These are phyloP conservation scores for Phytophthora citrophthora DNA, from an alignment of 352 stramenopile genomes.

Conservation along the genomic window DNA sequence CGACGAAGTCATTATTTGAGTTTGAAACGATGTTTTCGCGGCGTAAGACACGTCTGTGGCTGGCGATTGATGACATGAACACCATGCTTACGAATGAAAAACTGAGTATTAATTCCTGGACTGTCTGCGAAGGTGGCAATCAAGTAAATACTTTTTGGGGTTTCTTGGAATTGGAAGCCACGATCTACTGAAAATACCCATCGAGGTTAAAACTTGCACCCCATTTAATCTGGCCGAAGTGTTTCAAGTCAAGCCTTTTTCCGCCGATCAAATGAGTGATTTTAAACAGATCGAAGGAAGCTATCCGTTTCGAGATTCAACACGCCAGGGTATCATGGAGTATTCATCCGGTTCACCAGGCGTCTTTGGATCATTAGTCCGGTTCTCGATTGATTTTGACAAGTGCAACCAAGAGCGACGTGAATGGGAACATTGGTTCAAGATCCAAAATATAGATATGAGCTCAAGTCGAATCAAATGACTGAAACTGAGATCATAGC, in stretches of 20 bases:
- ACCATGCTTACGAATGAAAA: conserved; percentile 20
- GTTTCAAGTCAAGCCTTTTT: conserved; percentile 23
- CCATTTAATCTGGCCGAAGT: conserved; percentile 19
- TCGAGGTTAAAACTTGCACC: too few relatives aligned
- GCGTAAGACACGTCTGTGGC: not conserved
- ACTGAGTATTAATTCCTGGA: conserved; percentile 15
- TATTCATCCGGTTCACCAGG: conserved; percentile 28
- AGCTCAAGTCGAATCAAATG: conserved; percentile 1
- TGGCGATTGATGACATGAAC: conserved; percentile 29
- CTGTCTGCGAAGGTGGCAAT: conserved; percentile 23
- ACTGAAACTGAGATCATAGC: not conserved
- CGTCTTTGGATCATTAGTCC: conserved; percentile 30
- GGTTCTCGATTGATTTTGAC: conserved; percentile 19
- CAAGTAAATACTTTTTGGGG: conserved; percentile 14
- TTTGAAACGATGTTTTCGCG: not conserved
- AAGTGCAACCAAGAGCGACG: conserved; percentile 8
- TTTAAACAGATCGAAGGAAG: conserved; percentile 23
- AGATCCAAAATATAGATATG: conserved; percentile 1
- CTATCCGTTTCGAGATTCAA: conserved; percentile 19
- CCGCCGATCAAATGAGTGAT: conserved; percentile 26
- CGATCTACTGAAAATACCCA: conserved; percentile 24
- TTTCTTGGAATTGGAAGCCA: conserved; percentile 39
- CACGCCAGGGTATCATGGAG: conserved; percentile 14
- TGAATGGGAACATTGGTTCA: conserved; percentile 16
- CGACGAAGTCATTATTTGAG: not conserved